Conservation (phyloP, 768 basidiomycete species). For the Cantharellus anzutake region DNA sequence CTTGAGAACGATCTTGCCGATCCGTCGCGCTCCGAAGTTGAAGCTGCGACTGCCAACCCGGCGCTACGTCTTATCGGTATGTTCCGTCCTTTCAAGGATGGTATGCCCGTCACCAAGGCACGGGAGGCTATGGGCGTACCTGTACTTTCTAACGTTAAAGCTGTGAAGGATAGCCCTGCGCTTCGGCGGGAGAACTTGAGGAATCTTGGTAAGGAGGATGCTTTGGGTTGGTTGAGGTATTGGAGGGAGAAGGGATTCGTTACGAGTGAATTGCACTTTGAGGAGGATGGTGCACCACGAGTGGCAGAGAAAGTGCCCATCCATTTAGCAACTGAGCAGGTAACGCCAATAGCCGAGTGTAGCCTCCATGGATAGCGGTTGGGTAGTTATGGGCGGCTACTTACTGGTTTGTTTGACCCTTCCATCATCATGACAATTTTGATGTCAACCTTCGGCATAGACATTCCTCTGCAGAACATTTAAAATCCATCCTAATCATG, state of each 20-base stretch:
- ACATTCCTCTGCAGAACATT: too few relatives aligned
- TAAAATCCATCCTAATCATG: too few relatives aligned
- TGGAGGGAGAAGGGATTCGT: neutral
- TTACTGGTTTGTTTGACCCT: too few relatives aligned
- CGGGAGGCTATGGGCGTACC: constrained; percentile 13
- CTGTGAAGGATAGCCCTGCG: constrained; percentile 8
- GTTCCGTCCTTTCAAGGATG: neutral
- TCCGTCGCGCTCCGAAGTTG: constrained; percentile 1
- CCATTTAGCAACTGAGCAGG: too few relatives aligned
- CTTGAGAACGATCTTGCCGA: constrained; percentile 7
- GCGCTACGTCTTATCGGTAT: constrained; percentile 5
- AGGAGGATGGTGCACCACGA: too few relatives aligned
- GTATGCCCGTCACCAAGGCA: neutral
- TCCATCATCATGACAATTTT: too few relatives aligned
- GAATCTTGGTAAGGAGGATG: constrained; percentile 2
- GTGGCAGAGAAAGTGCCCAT: too few relatives aligned
- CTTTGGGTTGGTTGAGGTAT: constrained; percentile 1
- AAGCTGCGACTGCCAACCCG: constrained; percentile 3
- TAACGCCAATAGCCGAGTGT: too few relatives aligned
- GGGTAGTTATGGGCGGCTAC: too few relatives aligned
- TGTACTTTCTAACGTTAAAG: constrained; percentile 8
- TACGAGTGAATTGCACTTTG: too few relatives aligned
- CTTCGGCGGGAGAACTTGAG: constrained; percentile 15
- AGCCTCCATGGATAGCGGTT: too few relatives aligned
- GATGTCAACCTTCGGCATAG: too few relatives aligned